phyloP scores from a whole-genome alignment of 1,284 basidiomycete genomes.

The Apiotrichum siamense region DNA sequence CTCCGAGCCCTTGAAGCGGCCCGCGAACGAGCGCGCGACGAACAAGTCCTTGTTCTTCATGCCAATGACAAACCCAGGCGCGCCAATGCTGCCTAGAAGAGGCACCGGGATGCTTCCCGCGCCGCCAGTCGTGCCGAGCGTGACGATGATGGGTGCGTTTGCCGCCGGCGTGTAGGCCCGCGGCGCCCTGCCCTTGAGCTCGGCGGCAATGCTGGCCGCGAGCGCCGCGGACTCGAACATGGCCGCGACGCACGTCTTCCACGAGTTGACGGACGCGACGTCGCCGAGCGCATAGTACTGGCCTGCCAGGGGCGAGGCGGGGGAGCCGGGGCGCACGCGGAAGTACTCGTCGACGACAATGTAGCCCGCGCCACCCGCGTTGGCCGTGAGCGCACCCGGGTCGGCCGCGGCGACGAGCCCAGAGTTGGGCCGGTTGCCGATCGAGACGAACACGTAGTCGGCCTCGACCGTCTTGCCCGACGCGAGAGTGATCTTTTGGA shows the following conservation, averaged over 20 bases:
- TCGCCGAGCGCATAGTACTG: conserved; percentile 46
- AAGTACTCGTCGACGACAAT: conserved; percentile 39
- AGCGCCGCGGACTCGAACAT: conserved; percentile 10
- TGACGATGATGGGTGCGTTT: conserved; percentile 27
- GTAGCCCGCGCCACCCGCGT: no score
- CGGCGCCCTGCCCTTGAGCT: conserved; percentile 24
- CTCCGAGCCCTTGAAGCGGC: conserved; percentile 28
- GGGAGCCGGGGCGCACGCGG: conserved; percentile 21
- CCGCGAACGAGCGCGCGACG: conserved; percentile 21
- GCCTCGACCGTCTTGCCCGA: conserved; percentile 40
- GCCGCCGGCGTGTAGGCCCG: conserved; percentile 26
- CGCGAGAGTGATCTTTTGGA: conserved; percentile 30
- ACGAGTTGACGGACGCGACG: conserved; percentile 30
- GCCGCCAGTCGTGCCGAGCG: conserved; percentile 28
- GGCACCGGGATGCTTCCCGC: conserved; percentile 27
- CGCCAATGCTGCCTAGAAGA: conserved; percentile 19
- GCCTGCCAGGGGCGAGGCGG: conserved; percentile 16
- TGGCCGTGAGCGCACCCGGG: conserved; percentile 29
- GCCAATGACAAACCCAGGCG: conserved; percentile 28
- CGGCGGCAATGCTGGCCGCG: conserved; percentile 27
- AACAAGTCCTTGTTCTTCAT: conserved; percentile 30
- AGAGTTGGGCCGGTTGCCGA: conserved; percentile 48
- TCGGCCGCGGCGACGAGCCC: conserved; percentile 36
- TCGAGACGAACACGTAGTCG: conserved; percentile 48
- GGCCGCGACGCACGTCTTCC: conserved; percentile 32